A percentile compares a stretch with the other conserved stretches of the same genome.
These are phyloP conservation scores for Microcos paniculata DNA, from an alignment of 345 rosid species.

Conservation along the genomic window DNA sequence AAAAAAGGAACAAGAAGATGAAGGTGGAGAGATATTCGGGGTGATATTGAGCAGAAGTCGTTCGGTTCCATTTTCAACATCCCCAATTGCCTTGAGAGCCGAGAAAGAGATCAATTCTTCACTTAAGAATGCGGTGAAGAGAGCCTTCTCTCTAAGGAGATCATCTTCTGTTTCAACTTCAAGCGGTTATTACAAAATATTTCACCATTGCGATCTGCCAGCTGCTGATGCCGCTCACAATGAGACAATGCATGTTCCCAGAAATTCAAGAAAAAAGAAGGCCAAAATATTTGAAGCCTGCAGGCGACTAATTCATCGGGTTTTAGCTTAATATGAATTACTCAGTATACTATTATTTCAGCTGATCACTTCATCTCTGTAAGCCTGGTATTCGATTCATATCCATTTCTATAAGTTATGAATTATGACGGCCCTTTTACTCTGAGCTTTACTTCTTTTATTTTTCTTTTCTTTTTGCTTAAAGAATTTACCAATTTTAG, in stretches of 20 bases:
- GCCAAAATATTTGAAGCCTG: background rate
- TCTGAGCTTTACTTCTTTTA: no score
- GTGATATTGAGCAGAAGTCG: conserved; percentile 4
- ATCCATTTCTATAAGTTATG: no score
- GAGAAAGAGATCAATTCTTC: background rate
- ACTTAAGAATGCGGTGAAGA: background rate
- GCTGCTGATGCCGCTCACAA: background rate
- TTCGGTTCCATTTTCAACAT: background rate
- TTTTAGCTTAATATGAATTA: background rate
- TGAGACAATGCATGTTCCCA: background rate
- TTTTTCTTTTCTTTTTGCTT: no score
- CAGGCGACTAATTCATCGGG: background rate
- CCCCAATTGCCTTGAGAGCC: background rate
- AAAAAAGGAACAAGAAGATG: background rate
- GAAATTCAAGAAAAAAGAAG: background rate
- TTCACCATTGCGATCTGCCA: background rate
- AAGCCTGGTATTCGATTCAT: no score
- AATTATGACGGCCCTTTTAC: no score
- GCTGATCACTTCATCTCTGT: no score
- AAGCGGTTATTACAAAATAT: background rate
- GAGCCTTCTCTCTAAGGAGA: background rate
- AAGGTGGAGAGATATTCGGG: background rate
- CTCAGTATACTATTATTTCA: no score
- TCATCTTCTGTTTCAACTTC: background rate
- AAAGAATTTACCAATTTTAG: no score